These are phyloP conservation scores for Pholiota microspora DNA, from an alignment of 768 basidiomycete species.

Conservation along the genomic window DNA sequence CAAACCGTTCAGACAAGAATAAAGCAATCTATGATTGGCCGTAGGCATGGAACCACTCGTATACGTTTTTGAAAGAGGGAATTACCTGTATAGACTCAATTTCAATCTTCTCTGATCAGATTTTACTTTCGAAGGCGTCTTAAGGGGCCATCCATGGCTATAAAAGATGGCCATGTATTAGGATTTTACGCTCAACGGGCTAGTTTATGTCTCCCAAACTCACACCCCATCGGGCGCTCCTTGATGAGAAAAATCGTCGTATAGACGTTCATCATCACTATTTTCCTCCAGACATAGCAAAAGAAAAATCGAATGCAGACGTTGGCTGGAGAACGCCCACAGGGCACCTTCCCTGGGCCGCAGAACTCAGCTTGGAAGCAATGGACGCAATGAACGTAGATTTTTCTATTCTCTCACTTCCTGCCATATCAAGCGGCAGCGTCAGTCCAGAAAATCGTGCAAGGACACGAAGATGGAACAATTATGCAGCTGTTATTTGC, in stretches of 20 bases:
- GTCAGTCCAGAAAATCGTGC: constrained; percentile 38
- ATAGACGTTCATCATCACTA: constrained; percentile 82
- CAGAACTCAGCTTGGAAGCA: constrained; percentile 52
- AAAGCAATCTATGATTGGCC: not conserved
- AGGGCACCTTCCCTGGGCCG: constrained; percentile 66
- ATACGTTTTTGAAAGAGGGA: not conserved
- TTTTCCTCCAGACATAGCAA: constrained; percentile 54
- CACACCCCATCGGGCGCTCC: not conserved
- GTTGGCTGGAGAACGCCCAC: constrained; percentile 63
- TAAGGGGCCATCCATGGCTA: not conserved
- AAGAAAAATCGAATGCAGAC: constrained; percentile 39
- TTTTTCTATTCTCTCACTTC: constrained; percentile 64
- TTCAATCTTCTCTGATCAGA: not conserved
- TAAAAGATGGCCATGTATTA: too few relatives aligned
- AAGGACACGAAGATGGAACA: constrained; percentile 46
- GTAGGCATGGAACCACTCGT: not conserved
- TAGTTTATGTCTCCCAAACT: not conserved
- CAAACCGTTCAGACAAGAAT: constrained; percentile 43
- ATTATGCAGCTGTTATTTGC: constrained; percentile 46
- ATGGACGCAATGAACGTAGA: constrained; percentile 64
- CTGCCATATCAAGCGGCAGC: constrained; percentile 45
- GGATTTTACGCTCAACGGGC: too few relatives aligned
- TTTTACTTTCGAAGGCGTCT: not conserved
- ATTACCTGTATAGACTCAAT: not conserved
- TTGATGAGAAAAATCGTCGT: constrained; percentile 20